Conservation (phyloP, 306 rosid genomes). For the Ormosia semicastrata region DNA sequence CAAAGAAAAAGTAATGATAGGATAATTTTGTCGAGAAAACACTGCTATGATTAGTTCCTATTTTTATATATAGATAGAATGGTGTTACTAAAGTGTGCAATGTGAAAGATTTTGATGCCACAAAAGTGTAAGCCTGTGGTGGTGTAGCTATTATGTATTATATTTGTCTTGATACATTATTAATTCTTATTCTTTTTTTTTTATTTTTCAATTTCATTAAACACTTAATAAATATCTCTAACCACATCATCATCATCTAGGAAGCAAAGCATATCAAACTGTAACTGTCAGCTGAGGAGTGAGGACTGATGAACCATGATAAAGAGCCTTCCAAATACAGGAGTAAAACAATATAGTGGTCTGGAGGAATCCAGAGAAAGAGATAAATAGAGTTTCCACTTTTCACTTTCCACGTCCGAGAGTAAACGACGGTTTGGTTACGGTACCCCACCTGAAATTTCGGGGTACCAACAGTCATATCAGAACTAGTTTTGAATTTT, state of each 20-base stretch:
- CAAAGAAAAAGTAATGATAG: too few species aligned
- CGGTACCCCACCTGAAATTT: conserved; percentile 24
- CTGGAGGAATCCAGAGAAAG: conserved; percentile 18
- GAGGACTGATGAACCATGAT: conserved; percentile 4
- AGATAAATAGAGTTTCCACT: conserved; percentile 12
- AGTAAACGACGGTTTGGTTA: conserved; percentile 18
- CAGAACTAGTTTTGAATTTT: conserved; percentile 21
- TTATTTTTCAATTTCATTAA: not conserved
- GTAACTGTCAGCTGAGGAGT: not conserved
- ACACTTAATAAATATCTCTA: conserved; percentile 10
- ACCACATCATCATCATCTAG: not conserved
- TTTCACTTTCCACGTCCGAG: not conserved
- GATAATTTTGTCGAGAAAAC: too few species aligned
- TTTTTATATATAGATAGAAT: too few species aligned
- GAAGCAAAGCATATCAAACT: not conserved
- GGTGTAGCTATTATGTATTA: not conserved
- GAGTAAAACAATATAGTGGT: conserved; percentile 21
- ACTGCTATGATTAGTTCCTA: too few species aligned
- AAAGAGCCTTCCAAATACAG: conserved; percentile 1
- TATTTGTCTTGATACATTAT: not conserved
- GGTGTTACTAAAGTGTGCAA: not conserved
- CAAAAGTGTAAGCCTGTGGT: not conserved
- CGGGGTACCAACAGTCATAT: conserved; percentile 2
- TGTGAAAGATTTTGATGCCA: not conserved
- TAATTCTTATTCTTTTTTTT: not conserved